Base-by-base conservation (phyloP, 1,284 basidiomycete species). In the Cutaneotrichosporon cavernicola region DNA sequence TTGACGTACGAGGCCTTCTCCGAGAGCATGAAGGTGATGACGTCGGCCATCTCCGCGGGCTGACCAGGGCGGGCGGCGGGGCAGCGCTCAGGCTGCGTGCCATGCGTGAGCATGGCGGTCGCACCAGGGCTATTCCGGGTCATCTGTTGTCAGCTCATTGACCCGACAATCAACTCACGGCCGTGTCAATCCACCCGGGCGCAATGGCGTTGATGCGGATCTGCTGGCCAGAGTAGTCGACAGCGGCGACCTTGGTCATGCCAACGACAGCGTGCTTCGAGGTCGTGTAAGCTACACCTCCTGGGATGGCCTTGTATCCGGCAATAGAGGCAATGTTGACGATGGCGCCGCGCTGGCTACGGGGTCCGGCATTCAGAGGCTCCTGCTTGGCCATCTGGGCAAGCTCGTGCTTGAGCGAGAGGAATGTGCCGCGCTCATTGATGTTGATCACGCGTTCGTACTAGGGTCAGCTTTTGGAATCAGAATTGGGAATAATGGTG, bases 1-100 rank as follows among this genome's bases (percentile, higher is more conserved):
- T 72, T 69, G 2, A 73, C 71, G 50, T 74, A 76, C 40, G 69
- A 71, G 18, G 73, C 70, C 63, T 69, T 70, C 61, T 73, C 71
- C 18, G 66, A 64, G 40, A 58, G 65, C 32, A 76, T 50, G 64
- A 76, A 76, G 10, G 73, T 47, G n/a, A 70, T 61, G 22, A 72
- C 68, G 67, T 76, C 74, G 11, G 72, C 74, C 46, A 76, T 65
- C 63, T 76, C 74, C 36, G 71, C 72, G 2, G 69, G 55, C 34
- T 51, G 62, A 1, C 72, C 74, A 57, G 68, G 68, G 47, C 74
- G 60, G 18, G 64, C 65, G 63, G 72, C 71, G 5, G 73, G 61
- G 26, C 70, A 14, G 10, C 21, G 50, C 0, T 36, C 21, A 2
- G 34, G 46, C n/a, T 34, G 36, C 2, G 55, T 43, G 1, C 52